Evolutionary conservation across 805 yeast species (phyloP), one percentile per base, ranked within the genome.

Genomic region (Saccharomycopsis synnaedendra): DNA sequence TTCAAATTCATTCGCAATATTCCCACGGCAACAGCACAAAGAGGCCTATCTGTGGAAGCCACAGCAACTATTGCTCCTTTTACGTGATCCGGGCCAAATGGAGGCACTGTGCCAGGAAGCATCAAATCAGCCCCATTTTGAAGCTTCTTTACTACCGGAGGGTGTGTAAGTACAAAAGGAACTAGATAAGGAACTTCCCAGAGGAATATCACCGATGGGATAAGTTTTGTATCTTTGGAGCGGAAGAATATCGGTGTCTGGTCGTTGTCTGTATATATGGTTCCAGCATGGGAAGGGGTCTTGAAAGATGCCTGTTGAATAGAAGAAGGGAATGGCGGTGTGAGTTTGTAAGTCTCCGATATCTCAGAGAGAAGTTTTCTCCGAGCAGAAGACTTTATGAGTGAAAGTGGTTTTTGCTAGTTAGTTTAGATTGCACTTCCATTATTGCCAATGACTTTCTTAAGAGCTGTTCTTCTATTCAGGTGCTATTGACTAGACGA

Each of bases 341-440:
- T 66, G 30, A 77, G 57, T 6, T 56, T 57, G 55, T 70, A 78
- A 32, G 56, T 59, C 28, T 62, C 55, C 53, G 77, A 67, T 32
- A 82, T 67, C 4, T 60, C 56, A 4, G 60, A 55, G 7, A 78
- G 61, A 30, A 81, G 61, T 53, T 71, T 72, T 54, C 85, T 74
- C 39, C 93, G 68, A 54, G 87, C 97, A 0, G 95, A 83, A 9
- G 85, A 76, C 63, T 87, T 88, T 50, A 93, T 69, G 56, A 86
- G 85, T 27, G 95, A 75, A 45, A 78, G 68, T 3, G 94, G 80
- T 64, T 88, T 89, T 49, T 82, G 68, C 58, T 74, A 68, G 42
- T 19, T 19, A 19, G 19, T 19, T 19, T 19, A 19, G 19, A 19
- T 19, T 19, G 19, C 19, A 19, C 19, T 19, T 19, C 19, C 19